A percentile compares a stretch with the other conserved stretches of the same genome.
phyloP scores from a whole-genome alignment of 1,284 basidiomycete genomes.

The Sanghuangporus weigelae region DNA sequence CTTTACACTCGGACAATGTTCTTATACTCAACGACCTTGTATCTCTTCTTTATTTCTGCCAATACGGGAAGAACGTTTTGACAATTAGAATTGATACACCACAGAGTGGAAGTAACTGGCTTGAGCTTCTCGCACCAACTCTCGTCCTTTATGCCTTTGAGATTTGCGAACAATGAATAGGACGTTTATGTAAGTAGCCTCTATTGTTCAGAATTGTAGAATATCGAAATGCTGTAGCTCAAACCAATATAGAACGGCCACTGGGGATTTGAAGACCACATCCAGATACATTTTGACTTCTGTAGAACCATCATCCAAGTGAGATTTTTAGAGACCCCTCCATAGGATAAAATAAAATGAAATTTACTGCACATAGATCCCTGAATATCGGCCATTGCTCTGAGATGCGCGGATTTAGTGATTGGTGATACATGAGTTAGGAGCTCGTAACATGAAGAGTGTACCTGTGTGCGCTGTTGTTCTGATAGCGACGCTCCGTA shows the following conservation, averaged over 20 bases:
- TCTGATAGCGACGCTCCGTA: background rate
- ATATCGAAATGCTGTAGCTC: background rate
- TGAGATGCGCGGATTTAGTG: background rate
- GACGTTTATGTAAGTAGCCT: no score
- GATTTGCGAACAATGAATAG: no score
- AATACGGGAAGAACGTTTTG: no score
- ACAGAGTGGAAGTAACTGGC: no score
- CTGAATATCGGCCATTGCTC: constrained; percentile 10
- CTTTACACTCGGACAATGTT: background rate
- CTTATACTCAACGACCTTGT: no score
- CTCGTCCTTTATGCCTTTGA: no score
- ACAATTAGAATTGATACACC: no score
- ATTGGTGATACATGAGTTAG: no score
- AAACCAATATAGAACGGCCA: constrained; percentile 1
- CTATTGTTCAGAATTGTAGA: no score
- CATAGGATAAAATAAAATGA: no score
- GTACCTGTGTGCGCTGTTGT: constrained; percentile 3
- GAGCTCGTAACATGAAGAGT: background rate
- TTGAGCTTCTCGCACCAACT: no score
- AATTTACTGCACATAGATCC: constrained; percentile 6
- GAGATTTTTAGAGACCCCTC: background rate
- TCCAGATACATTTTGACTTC: constrained; percentile 11
- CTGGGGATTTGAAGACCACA: background rate
- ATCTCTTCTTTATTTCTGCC: no score
- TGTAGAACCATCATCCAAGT: background rate